phyloP scores from a whole-genome alignment of 208 protist genomes.

The Leishmania arabica region DNA sequence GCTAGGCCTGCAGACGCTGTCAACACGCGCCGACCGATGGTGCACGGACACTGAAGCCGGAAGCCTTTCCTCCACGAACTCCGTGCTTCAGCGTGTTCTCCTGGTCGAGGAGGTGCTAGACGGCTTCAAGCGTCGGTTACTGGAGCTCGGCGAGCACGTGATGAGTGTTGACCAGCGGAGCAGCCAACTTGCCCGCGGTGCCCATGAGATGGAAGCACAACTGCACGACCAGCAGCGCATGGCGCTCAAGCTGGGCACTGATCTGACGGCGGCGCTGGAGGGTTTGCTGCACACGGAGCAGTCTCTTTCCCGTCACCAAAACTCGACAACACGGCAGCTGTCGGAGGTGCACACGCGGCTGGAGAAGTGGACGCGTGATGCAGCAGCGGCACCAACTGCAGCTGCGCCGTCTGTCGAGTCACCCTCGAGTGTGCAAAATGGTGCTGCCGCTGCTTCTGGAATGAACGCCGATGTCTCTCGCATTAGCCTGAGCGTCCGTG shows the following conservation, averaged over 20 bases:
- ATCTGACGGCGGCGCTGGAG: constrained; percentile 40
- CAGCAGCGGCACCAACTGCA: neutral
- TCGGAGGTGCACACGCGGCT: constrained; percentile 9
- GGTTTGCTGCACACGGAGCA: constrained; percentile 23
- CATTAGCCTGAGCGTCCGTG: neutral
- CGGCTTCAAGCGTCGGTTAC: constrained; percentile 28
- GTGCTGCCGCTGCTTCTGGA: neutral
- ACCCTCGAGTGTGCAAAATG: neutral
- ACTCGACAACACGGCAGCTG: constrained; percentile 3
- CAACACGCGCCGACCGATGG: constrained; percentile 9
- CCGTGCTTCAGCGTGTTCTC: constrained; percentile 14
- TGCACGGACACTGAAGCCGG: neutral
- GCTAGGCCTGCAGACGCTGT: constrained; percentile 17
- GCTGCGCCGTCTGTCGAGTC: neutral
- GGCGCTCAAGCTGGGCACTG: constrained; percentile 26
- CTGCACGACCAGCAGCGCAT: constrained; percentile 23
- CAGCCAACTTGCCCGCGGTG: constrained; percentile 1
- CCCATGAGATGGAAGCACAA: constrained; percentile 22
- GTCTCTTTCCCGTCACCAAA: constrained; percentile 22
- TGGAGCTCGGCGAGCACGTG: constrained; percentile 25
- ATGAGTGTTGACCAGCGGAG: constrained; percentile 27
- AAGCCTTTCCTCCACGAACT: neutral
- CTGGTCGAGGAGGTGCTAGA: constrained; percentile 21
- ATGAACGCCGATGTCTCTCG: neutral
- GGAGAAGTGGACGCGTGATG: constrained; percentile 4